Evolutionary conservation across 306 rosid species (phyloP).

Genomic region (Casuarina glauca): DNA sequence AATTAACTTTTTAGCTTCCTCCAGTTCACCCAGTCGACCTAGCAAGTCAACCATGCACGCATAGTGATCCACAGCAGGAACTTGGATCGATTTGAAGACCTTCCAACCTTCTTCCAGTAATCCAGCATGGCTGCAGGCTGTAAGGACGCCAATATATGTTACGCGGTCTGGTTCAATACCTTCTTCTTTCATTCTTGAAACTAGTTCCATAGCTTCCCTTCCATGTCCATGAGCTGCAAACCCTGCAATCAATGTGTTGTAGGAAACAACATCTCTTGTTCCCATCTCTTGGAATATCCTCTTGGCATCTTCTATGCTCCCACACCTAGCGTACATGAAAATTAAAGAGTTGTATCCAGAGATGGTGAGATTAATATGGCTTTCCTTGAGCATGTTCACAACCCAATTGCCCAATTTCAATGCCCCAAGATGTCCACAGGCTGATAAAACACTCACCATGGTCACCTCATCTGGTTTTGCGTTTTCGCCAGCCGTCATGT

Average conservation of each 20-base stretch:
- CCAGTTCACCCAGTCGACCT: constrained; percentile 62
- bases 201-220: constrained; percentile 48
- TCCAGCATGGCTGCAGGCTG: constrained; percentile 75
- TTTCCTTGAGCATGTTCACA: constrained; percentile 39
- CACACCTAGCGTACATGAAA: constrained; percentile 69
- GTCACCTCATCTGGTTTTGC: constrained; percentile 70
- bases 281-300: constrained; percentile 52
- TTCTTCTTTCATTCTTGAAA: constrained; percentile 52
- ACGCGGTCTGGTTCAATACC: constrained; percentile 58
- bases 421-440: constrained; percentile 73
- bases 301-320: constrained; percentile 51
- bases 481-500: constrained; percentile 38
- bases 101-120: constrained; percentile 51
- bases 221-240: constrained; percentile 67
- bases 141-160: constrained; percentile 50
- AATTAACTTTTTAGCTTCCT: constrained; percentile 53
- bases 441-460: constrained; percentile 62
- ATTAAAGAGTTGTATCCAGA: constrained; percentile 63
- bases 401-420: constrained; percentile 62
- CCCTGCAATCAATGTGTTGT: constrained; percentile 63
- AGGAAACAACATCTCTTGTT: constrained; percentile 57
- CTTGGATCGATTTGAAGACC: constrained; percentile 54
- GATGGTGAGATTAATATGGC: constrained; percentile 42
- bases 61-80: constrained; percentile 65
- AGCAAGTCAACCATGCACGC: constrained; percentile 71